Evolutionary conservation across 768 basidiomycete species (phyloP).

Genomic region (Hericium alpestre): DNA sequence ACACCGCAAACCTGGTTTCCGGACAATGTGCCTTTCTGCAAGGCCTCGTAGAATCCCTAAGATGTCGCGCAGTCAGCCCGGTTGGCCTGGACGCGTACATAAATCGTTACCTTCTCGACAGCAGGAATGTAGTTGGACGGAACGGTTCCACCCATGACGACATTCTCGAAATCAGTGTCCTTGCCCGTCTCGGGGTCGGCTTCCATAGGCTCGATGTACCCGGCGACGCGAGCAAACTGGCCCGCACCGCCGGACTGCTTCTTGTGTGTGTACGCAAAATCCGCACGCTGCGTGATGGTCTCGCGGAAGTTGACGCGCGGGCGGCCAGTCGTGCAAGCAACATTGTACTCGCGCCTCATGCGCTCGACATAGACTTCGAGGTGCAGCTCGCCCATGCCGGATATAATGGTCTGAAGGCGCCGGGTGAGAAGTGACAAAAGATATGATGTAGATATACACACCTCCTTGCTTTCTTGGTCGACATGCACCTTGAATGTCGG

Average conservation of each 20-base stretch:
- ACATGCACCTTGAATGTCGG: constrained; percentile 98
- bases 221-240: constrained; percentile 89
- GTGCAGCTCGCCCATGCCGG: constrained; percentile 98
- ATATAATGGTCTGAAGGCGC: constrained; percentile 81
- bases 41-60: constrained; percentile 89
- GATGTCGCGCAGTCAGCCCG: not conserved
- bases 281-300: constrained; percentile 72
- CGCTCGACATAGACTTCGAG: constrained; percentile 98
- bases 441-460: constrained; percentile 18
- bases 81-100: not conserved
- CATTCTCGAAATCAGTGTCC: constrained; percentile 73
- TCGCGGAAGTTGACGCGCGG: constrained; percentile 96
- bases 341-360: constrained; percentile 95
- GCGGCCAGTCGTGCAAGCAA: constrained; percentile 87
- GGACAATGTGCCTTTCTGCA: constrained; percentile 82
- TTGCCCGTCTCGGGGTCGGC: constrained; percentile 67
- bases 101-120: constrained; percentile 67
- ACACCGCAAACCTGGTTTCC: constrained; percentile 83
- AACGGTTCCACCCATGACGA: constrained; percentile 87
- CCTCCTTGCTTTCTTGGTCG: constrained; percentile 90
- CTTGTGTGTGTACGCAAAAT: constrained; percentile 90
- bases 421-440: not conserved
- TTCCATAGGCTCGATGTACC: constrained; percentile 83
- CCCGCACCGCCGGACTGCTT: constrained; percentile 98
- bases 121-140: constrained; percentile 89